Evolutionary conservation across 352 stramenopile species (phyloP).

Genomic region (Globisporangium polare): DNA sequence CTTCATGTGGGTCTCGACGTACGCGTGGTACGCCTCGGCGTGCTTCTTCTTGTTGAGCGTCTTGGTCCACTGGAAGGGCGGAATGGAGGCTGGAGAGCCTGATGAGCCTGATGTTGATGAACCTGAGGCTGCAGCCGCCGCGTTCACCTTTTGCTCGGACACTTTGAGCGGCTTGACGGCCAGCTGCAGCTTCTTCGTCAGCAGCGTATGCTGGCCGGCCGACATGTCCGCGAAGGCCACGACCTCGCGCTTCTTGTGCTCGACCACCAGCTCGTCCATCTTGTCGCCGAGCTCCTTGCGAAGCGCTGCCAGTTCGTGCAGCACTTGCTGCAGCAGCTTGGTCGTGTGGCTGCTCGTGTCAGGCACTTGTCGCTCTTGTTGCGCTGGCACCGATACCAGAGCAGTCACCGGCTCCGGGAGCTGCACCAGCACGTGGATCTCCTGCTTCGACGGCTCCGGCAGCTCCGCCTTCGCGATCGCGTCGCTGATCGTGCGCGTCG

Average conservation of each 20-base stretch:
- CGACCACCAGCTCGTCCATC: conserved; percentile 2
- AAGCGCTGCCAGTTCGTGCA: not conserved
- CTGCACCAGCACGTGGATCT: conserved; percentile 6
- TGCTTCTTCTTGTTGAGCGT: conserved; percentile 1
- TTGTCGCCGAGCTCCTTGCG: conserved; percentile 6
- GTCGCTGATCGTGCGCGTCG: conserved; percentile 1
- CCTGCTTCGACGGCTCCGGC: not conserved
- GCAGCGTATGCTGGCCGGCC: not conserved
- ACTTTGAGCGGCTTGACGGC: not conserved
- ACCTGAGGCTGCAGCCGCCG: not conserved
- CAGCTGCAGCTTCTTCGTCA: conserved; percentile 5
- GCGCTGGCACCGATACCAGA: not conserved
- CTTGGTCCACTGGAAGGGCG: not conserved
- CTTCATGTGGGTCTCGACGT: conserved; percentile 2
- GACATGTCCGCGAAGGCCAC: conserved; percentile 6
- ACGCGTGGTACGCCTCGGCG: conserved; percentile 10
- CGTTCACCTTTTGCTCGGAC: not conserved
- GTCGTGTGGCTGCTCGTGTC: not conserved
- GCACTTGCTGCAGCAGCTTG: conserved; percentile 2
- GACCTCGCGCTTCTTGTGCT: conserved; percentile 6
- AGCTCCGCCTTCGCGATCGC: conserved; percentile 1
- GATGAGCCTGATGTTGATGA: not conserved
- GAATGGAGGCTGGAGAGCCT: not conserved
- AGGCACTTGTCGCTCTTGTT: not conserved
- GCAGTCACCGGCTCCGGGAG: not conserved